Base-by-base conservation (phyloP, 1,284 basidiomycete genomes). In the Ustilago esculenta region DNA sequence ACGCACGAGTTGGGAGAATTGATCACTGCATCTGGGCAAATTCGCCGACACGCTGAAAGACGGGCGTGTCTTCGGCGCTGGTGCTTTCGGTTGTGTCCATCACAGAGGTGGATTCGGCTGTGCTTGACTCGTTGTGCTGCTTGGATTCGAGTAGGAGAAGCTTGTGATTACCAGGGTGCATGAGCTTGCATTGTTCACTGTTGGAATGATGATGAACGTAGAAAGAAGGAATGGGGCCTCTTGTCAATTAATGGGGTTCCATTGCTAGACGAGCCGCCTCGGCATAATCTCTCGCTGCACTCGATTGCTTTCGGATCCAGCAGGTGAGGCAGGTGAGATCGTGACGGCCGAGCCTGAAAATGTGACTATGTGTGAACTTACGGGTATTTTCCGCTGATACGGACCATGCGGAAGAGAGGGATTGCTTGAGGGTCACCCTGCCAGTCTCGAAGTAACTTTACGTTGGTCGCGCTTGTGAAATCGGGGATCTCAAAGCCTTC, bases 401-500 rank as follows among this genome's bases (percentile, higher is more conserved):
- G 65, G 12, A 80, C 67, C 59, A 81, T 76, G 17, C 76, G 68
- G 56, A 79, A 81, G 32, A 72, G 51, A 14, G 70, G 71, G 15
- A 80, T 41, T 15, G 72, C 73, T 49, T 81, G 78, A 10, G 70
- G 68, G 46, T 81, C 77, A 6, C 80, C 80, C 24, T 79, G 51
- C 80, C 80, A 81, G 15, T 75, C 65, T 6, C 80, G 56, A 3
- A 81, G 59, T 5, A 80, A 52, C 18, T 50, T 49, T 33, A 81
- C 80, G 34, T 81, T 81, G 45, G 49, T 71, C 3, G 43, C 37
- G 40, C 63, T 72, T 44, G 60, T 66, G 15, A 81, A 61, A 30
- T 81, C 80, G 0, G 80, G 80, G 1, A 81, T 49, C 33, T 77
- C 76, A 25, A 81, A 72, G 15, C 77, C 77, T 18, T 76, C 66